A percentile compares a stretch with the other conserved stretches of the same genome.
Evolutionary conservation across 257 asterid species (phyloP).

Genomic region (Rhazya stricta): DNA sequence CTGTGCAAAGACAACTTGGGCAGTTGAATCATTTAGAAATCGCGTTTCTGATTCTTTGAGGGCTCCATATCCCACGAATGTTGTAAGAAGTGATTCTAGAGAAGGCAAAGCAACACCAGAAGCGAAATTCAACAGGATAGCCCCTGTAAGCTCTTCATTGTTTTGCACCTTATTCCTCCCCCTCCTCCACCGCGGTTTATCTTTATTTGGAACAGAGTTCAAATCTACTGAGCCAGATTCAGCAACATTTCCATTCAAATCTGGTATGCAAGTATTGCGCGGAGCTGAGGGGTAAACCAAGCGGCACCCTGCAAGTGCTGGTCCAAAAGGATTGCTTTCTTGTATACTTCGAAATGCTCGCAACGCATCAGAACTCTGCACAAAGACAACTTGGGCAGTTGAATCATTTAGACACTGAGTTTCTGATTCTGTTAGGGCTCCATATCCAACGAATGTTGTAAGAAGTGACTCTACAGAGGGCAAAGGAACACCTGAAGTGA

Average conservation of each 20-base stretch:
- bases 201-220: slow-evolving; percentile 21
- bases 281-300: slow-evolving; percentile 11
- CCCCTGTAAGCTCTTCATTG: slow-evolving; percentile 15
- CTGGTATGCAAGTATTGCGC: slow-evolving; percentile 46
- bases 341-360: slow-evolving; percentile 3
- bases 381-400: slow-evolving; percentile 12
- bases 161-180: slow-evolving; percentile 21
- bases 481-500: slow-evolving; percentile 6
- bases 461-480: slow-evolving; percentile 12
- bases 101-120: slow-evolving; percentile 12
- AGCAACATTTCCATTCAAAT: slow-evolving; percentile 46
- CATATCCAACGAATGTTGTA: slow-evolving; percentile 7
- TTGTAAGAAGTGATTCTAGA: slow-evolving; percentile 1
- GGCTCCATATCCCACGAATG: slow-evolving; percentile 3
- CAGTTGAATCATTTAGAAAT: not conserved
- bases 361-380: slow-evolving; percentile 4
- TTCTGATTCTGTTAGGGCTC: slow-evolving; percentile 7
- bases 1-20: slow-evolving; percentile 6
- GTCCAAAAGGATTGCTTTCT: slow-evolving; percentile 8
- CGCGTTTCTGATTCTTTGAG: slow-evolving; percentile 12
- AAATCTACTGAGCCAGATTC: slow-evolving; percentile 28
- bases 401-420: not conserved
- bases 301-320: not conserved
- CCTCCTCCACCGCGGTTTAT: slow-evolving; percentile 29
- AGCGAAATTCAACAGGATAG: slow-evolving; percentile 4